A percentile compares a stretch with the other conserved stretches of the same genome.
Evolutionary conservation across 495 filamentous ascomycete species (phyloP).

Genomic region (Penicillium lagena): DNA sequence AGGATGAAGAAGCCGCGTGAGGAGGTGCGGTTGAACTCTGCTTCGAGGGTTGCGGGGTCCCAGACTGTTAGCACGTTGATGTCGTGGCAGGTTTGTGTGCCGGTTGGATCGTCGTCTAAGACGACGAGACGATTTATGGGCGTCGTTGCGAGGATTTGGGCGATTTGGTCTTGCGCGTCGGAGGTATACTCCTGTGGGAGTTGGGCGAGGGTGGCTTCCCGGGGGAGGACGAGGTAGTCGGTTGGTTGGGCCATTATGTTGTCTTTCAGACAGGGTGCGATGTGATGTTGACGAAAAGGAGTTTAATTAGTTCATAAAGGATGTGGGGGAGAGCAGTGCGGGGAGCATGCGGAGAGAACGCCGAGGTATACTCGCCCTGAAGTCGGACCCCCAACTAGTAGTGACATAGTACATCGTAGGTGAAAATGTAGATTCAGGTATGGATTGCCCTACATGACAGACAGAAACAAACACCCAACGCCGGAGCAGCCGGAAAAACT

Average conservation of each 20-base stretch:
- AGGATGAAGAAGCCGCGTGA: slow-evolving; percentile 48
- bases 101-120: slow-evolving; percentile 51
- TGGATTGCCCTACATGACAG: not conserved
- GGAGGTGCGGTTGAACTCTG: slow-evolving; percentile 28
- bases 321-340: slow-evolving; percentile 1
- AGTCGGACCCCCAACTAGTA: too few species aligned
- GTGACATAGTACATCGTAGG: slow-evolving; percentile 2
- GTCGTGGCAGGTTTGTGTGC: slow-evolving; percentile 52
- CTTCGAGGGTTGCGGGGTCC: slow-evolving; percentile 32
- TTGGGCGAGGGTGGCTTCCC: slow-evolving; percentile 21
- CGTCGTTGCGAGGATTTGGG: slow-evolving; percentile 22
- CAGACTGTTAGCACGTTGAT: slow-evolving; percentile 51
- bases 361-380: slow-evolving; percentile 9
- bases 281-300: too few species aligned
- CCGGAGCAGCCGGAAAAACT: too few species aligned
- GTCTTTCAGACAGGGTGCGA: too few species aligned
- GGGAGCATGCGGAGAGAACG: slow-evolving; percentile 15
- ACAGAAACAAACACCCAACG: not conserved
- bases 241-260: too few species aligned
- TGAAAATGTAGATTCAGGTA: not conserved
- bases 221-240: slow-evolving; percentile 22
- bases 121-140: slow-evolving; percentile 37
- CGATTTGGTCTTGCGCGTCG: slow-evolving; percentile 30
- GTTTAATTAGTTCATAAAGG: too few species aligned
- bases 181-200: slow-evolving; percentile 26